A percentile compares a stretch with the other conserved stretches of the same genome.
Conservation (phyloP, 1,139 yeast species). For the Debaryomycetaceae sp. region DNA sequence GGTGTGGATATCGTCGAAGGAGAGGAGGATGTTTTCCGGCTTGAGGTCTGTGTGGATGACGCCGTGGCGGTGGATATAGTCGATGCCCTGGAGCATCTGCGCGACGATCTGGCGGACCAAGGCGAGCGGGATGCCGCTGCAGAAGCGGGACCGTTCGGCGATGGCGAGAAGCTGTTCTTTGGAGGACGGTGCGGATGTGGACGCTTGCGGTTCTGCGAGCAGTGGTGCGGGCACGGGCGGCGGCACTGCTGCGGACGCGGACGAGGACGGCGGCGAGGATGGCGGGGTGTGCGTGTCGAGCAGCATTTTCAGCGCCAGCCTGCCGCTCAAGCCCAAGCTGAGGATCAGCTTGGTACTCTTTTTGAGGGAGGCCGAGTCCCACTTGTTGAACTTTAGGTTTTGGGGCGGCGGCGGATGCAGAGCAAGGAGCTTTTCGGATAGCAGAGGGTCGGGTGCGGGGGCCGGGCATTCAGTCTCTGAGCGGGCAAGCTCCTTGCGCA, state of each 20-base stretch:
- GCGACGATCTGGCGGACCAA: constrained; percentile 74
- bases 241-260: background rate
- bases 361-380: constrained; percentile 13
- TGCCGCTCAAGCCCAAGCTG: constrained; percentile 14
- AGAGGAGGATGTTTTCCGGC: constrained; percentile 81
- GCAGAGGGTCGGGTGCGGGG: constrained; percentile 2
- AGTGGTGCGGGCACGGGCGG: background rate
- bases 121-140: constrained; percentile 60
- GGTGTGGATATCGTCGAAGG: constrained; percentile 67
- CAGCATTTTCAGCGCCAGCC: constrained; percentile 1
- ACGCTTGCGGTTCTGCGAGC: constrained; percentile 1
- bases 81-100: constrained; percentile 66
- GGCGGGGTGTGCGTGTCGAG: background rate
- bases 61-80: constrained; percentile 81
- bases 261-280: background rate
- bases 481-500: constrained; percentile 5
- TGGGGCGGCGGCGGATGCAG: background rate
- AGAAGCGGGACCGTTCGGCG: constrained; percentile 6
- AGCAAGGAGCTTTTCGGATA: background rate
- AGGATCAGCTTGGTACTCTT: constrained; percentile 16
- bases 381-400: constrained; percentile 10
- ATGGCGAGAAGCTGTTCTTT: constrained; percentile 6
- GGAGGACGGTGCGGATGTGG: too few species aligned
- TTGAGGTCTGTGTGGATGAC: constrained; percentile 84
- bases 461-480: constrained; percentile 1